Evolutionary conservation across 2,329 filamentous ascomycete species (phyloP).

Genomic region (Colletotrichum filicis): DNA sequence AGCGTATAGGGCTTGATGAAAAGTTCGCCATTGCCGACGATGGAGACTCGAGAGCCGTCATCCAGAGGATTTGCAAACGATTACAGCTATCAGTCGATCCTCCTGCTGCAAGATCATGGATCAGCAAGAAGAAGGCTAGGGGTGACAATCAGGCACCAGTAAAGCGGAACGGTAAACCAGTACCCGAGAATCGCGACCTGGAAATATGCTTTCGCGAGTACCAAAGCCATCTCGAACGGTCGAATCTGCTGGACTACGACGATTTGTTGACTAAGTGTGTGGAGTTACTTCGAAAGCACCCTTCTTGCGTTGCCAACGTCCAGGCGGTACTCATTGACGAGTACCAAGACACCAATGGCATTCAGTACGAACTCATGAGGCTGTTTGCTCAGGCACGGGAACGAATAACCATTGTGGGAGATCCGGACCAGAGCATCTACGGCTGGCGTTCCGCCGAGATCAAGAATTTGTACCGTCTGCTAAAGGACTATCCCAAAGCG

Average conservation of each 20-base stretch:
- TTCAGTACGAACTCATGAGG: conserved; percentile 95
- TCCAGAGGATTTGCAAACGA: conserved; percentile 86
- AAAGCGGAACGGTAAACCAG: conserved; percentile 45
- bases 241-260: conserved; percentile 93
- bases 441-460: conserved; percentile 95
- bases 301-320: conserved; percentile 87
- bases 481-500: conserved; percentile 80
- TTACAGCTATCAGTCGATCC: conserved; percentile 76
- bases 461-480: conserved; percentile 84
- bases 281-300: conserved; percentile 78
- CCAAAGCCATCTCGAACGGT: conserved; percentile 76
- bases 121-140: conserved; percentile 74
- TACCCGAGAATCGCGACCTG: conserved; percentile 66
- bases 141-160: conserved; percentile 52
- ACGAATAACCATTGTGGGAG: conserved; percentile 93
- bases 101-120: conserved; percentile 76
- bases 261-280: conserved; percentile 88
- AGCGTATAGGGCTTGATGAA: conserved; percentile 81
- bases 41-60: conserved; percentile 80
- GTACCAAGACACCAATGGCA: conserved; percentile 95
- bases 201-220: conserved; percentile 79
- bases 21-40: conserved; percentile 94
- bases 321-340: conserved; percentile 95
- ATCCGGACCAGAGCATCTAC: conserved; percentile 98
- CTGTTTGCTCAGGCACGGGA: conserved; percentile 79